Evolutionary conservation across 345 rosid species (phyloP), one percentile per base, ranked within the genome.

Genomic region (Ceriops tagal): DNA sequence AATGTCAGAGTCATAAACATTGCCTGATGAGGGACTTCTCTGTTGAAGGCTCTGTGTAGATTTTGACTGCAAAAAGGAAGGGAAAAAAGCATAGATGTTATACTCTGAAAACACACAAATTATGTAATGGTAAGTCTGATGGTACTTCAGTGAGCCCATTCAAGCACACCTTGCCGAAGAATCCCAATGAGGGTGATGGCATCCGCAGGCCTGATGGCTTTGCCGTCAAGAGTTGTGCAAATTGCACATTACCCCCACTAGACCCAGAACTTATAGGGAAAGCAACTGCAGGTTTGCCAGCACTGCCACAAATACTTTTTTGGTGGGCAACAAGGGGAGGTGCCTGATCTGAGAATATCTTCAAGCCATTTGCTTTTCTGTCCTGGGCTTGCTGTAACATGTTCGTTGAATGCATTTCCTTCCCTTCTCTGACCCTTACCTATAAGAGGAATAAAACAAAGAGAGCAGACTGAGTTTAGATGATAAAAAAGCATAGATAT

Each of bases 171-270:
- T 86, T 85, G 72, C 73, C 66, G 83, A 95, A 95, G 76, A 88
- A 91, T 69, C 96, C 84, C 71, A 92, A 64, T 62, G 99, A 92
- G 58, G 99, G 97, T 39, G 92, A 88, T 62, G 97, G 99, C 88
- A 73, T 80, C 79, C 96, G 86, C 79, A 93, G 83, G 67, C 99
- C 93, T 63, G 97, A 87, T 74, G 93, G 86, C 76, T 89, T 89
- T 62, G 81, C 81, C 34, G 58, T 47, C 78, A 62, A 87, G 13
- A 75, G 64, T 68, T 77, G 78, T 67, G 78, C 57, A 58, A 30
- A 11, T 73, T 64, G 86, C 68, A 27, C 68, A 66, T 64, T 75
- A 61, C 62, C 82, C 66, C 64, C 62, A 51, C 53, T 62, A 57
- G 15, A 32, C 67, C 52, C 56, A 78, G 67, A 61, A 65, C 64